These are phyloP conservation scores for Dimocarpus longan DNA, from an alignment of 345 rosid species.

Conservation along the genomic window DNA sequence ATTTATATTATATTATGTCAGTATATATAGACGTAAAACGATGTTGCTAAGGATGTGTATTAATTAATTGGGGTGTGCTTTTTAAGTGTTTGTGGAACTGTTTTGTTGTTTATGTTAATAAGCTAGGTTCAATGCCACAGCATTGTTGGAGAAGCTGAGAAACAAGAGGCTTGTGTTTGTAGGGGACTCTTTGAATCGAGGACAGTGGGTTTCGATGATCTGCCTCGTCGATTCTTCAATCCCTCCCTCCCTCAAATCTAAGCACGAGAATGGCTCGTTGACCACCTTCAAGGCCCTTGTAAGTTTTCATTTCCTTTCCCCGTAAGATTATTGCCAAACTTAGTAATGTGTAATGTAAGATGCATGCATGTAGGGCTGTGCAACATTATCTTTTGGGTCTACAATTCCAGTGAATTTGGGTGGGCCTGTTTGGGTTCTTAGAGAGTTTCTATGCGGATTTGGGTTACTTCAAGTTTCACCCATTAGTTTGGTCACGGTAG, in stretches of 20 bases:
- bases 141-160: conserved; percentile 73
- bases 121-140: conserved; percentile 75
- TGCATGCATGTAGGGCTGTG: background rate
- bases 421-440: too few species aligned
- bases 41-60: background rate
- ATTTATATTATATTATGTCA: too few species aligned
- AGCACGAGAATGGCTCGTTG: conserved; percentile 66
- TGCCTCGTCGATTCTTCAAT: conserved; percentile 74
- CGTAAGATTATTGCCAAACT: background rate
- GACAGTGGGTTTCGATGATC: conserved; percentile 94
- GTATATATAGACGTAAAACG: background rate
- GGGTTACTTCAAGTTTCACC: too few species aligned
- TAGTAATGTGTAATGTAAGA: background rate
- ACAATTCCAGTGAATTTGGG: too few species aligned
- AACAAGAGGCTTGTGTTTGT: conserved; percentile 90
- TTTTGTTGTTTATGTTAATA: conserved; percentile 26
- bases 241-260: conserved; percentile 51
- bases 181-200: conserved; percentile 89
- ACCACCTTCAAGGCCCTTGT: conserved; percentile 51
- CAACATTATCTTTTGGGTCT: too few species aligned
- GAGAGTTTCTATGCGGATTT: too few species aligned
- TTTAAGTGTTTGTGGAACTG: conserved; percentile 21
- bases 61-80: background rate
- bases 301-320: conserved; percentile 17
- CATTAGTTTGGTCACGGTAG: background rate